phyloP scores from a whole-genome alignment of 495 filamentous ascomycete genomes.

The Talaromyces proteolyticus region DNA sequence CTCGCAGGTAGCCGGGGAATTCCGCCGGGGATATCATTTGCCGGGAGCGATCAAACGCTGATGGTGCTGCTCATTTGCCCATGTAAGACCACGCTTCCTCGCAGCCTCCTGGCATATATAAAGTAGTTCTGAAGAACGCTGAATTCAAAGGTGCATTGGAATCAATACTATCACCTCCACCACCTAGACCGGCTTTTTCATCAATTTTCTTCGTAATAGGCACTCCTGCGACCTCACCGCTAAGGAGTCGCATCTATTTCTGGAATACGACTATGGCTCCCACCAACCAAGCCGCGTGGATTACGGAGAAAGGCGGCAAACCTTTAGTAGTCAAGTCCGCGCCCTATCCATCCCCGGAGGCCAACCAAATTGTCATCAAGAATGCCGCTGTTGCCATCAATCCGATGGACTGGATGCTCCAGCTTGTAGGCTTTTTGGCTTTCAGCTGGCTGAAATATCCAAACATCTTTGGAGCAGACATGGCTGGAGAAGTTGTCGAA shows the following conservation, averaged over 20 bases:
- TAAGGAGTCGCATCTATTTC: neutral
- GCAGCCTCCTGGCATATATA: no score
- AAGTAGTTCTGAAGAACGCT: no score
- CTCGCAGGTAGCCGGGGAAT: no score
- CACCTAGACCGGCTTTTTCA: no score
- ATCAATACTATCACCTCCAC: no score
- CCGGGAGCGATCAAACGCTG: no score
- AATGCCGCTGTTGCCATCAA: constrained; percentile 39
- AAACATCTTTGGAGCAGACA: constrained; percentile 30
- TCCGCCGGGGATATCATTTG: no score
- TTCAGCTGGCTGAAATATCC: constrained; percentile 13
- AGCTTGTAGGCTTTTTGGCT: constrained; percentile 2
- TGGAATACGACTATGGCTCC: neutral
- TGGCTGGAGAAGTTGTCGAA: constrained; percentile 33
- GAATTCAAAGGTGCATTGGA: no score
- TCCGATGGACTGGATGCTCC: constrained; percentile 27
- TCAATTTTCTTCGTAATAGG: no score
- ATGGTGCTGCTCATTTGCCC: no score
- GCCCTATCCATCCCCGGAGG: constrained; percentile 22
- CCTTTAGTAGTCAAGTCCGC: constrained; percentile 29
- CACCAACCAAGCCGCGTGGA: constrained; percentile 35
- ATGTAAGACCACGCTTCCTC: no score
- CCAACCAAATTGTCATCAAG: constrained; percentile 30
- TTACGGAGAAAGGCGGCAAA: constrained; percentile 14
- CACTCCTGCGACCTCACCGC: no score